phyloP scores from a whole-genome alignment of 2,329 filamentous ascomycete species.

The Penicillium sp. region DNA sequence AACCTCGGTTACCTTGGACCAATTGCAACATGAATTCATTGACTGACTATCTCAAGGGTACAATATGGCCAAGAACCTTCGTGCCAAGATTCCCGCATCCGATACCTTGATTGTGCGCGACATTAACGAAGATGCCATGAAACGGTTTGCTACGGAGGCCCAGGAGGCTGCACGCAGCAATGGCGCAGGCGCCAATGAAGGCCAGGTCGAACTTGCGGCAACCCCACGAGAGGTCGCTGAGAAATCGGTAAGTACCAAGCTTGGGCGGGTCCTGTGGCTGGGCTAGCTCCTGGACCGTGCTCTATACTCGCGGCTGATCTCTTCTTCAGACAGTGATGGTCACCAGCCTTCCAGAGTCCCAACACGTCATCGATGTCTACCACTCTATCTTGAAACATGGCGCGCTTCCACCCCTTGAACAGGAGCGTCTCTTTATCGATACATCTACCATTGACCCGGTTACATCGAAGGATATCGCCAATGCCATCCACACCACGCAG shows the following conservation, averaged over 20 bases:
- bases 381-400: conserved; percentile 68
- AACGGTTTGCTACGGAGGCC: conserved; percentile 60
- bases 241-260: conserved; percentile 59
- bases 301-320: background rate
- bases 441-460: conserved; percentile 94
- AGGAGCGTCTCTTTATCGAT: conserved; percentile 83
- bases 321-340: conserved; percentile 73
- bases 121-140: conserved; percentile 59
- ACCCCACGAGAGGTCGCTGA: conserved; percentile 65
- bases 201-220: conserved; percentile 58
- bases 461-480: conserved; percentile 76
- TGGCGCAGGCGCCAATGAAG: conserved; percentile 36
- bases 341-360: conserved; percentile 84
- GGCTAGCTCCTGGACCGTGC: background rate
- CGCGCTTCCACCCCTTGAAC: conserved; percentile 52
- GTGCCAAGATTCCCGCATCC: conserved; percentile 63
- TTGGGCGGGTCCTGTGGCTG: background rate
- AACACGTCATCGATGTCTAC: conserved; percentile 84
- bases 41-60: conserved; percentile 54
- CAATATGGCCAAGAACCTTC: conserved; percentile 72
- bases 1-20: background rate
- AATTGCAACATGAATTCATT: background rate
- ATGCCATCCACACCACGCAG: conserved; percentile 65
- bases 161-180: conserved; percentile 33
- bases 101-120: conserved; percentile 68